These are phyloP conservation scores for Amanita rimosa DNA, from an alignment of 768 basidiomycete species.

Conservation along the genomic window DNA sequence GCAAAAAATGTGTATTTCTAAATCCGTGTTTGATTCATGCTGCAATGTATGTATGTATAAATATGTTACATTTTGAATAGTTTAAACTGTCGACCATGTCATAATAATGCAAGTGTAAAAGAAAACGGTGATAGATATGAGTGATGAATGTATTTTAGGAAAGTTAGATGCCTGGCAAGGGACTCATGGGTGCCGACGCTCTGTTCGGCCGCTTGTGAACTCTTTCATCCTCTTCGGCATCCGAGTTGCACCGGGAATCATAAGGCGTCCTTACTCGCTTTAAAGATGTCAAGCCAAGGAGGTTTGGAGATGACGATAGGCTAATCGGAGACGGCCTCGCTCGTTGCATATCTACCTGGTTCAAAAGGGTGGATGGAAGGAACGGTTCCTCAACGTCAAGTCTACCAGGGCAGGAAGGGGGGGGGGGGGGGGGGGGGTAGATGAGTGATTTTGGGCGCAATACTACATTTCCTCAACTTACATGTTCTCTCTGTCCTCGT, in stretches of 20 bases:
- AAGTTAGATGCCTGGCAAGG: neutral
- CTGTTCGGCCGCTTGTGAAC: neutral
- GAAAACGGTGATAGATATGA: too few relatives aligned
- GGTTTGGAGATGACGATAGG: neutral
- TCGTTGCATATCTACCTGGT: neutral
- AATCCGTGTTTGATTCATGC: neutral
- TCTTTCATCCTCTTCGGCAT: neutral
- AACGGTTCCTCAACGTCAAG: neutral
- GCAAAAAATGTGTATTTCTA: neutral
- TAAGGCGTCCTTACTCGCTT: slow-evolving; percentile 1
- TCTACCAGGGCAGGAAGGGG: neutral
- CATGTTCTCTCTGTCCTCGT: neutral
- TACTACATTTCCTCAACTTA: neutral
- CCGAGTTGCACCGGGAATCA: neutral
- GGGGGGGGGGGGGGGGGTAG: too few relatives aligned
- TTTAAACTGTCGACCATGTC: too few relatives aligned
- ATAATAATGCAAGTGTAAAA: neutral
- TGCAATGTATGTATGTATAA: neutral
- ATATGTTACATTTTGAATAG: too few relatives aligned
- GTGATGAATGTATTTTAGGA: too few relatives aligned
- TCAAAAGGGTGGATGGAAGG: neutral
- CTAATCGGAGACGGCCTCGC: neutral
- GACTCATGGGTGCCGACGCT: neutral
- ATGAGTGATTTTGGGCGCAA: neutral
- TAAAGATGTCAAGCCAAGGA: neutral